Conservation (phyloP, 352 stramenopile species). For the Phytophthora melonis region DNA sequence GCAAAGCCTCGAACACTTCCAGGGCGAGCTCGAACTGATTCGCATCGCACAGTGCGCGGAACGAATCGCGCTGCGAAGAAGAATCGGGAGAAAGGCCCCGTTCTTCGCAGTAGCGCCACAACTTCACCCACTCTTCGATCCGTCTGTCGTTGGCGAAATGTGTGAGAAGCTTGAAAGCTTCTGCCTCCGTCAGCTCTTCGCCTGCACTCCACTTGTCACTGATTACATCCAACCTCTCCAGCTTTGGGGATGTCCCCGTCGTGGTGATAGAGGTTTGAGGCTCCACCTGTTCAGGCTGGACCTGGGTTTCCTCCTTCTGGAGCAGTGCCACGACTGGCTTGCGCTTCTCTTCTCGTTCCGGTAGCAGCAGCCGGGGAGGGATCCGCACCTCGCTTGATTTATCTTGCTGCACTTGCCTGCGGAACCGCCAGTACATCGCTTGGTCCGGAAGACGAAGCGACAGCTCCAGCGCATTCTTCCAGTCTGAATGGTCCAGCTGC, state of each 20-base stretch:
- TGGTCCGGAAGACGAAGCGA: constrained; percentile 56
- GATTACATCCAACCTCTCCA: neutral
- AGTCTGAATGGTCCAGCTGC: constrained; percentile 53
- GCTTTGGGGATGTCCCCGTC: neutral
- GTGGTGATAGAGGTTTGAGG: neutral
- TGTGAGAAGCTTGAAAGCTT: constrained; percentile 2
- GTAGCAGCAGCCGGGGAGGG: constrained; percentile 2
- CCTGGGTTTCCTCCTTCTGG: neutral
- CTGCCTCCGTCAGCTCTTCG: neutral
- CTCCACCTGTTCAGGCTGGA: neutral
- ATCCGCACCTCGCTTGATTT: neutral
- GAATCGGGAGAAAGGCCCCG: neutral
- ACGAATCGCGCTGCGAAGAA: constrained; percentile 15
- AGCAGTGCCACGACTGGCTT: neutral
- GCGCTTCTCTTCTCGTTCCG: neutral
- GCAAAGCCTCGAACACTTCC: neutral
- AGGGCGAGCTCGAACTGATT: constrained; percentile 1
- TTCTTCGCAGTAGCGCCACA: constrained; percentile 59
- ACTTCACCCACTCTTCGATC: constrained; percentile 52
- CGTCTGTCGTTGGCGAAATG: constrained; percentile 3
- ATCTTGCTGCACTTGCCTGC: constrained; percentile 14
- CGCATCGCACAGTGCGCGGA: constrained; percentile 7
- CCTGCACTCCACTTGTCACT: neutral
- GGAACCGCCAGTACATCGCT: constrained; percentile 70
- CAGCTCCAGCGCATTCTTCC: constrained; percentile 51